These are phyloP conservation scores for Uronychia setigera DNA, from an alignment of 73 alveolate genomes.

Conservation along the genomic window DNA sequence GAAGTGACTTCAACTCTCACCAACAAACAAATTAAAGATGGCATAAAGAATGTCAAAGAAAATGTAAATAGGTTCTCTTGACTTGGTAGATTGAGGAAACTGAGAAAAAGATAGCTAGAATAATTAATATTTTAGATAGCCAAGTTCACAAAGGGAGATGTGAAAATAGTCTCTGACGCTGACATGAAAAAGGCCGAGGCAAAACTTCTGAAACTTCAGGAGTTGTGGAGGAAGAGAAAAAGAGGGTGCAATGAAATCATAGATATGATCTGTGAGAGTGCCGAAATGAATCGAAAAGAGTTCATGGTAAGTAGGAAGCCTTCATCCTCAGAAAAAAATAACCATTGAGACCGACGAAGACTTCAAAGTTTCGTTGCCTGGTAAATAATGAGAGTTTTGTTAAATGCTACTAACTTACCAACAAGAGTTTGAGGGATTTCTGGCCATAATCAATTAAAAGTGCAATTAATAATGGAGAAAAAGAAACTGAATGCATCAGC, in stretches of 20 bases:
- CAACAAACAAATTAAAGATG: conserved; percentile 69
- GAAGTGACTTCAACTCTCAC: conserved; percentile 66
- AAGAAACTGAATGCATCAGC: too few relatives aligned
- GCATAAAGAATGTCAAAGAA: conserved; percentile 30
- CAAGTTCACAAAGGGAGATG: conserved; percentile 64
- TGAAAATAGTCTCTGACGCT: conserved; percentile 72
- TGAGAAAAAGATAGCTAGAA: conserved; percentile 41
- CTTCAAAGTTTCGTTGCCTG: conserved; percentile 30
- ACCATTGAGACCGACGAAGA: conserved; percentile 82
- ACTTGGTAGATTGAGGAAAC: conserved; percentile 55
- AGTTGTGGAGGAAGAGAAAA: conserved; percentile 81
- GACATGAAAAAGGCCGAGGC: conserved; percentile 73
- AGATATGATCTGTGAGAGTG: conserved; percentile 77
- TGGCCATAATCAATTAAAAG: not conserved
- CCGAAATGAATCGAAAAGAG: conserved; percentile 72
- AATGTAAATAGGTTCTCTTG: conserved; percentile 35
- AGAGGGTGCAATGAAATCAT: conserved; percentile 86
- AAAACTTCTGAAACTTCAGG: conserved; percentile 58
- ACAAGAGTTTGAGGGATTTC: not conserved
- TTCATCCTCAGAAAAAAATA: conserved; percentile 32
- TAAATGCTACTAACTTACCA: too few relatives aligned
- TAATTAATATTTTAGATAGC: too few relatives aligned
- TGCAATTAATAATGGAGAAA: not conserved
- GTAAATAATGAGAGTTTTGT: not conserved
- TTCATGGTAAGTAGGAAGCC: conserved; percentile 44